Evolutionary conservation across 2,329 filamentous ascomycete genomes (phyloP).

Genomic region (Clarireedia paspali): DNA sequence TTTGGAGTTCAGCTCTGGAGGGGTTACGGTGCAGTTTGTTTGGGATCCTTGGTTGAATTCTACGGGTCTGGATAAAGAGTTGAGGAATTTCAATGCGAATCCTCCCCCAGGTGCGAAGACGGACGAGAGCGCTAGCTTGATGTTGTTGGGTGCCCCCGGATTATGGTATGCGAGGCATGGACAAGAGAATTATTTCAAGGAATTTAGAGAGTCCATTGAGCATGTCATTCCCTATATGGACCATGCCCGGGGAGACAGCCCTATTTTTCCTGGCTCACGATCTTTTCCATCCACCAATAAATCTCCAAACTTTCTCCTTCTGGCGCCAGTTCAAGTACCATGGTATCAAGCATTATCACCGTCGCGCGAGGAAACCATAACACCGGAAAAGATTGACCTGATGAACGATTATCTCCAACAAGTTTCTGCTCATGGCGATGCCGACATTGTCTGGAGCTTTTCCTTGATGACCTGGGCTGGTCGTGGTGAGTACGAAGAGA

Average conservation of each 20-base stretch:
- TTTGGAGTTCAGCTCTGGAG: slow-evolving; percentile 36
- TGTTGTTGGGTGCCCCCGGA: slow-evolving; percentile 46
- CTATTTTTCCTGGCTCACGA: slow-evolving; percentile 13
- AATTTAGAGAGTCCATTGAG: slow-evolving; percentile 40
- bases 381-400: slow-evolving; percentile 38
- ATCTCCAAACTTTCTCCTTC: slow-evolving; percentile 24
- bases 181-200: slow-evolving; percentile 35
- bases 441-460: slow-evolving; percentile 43
- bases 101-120: slow-evolving; percentile 7
- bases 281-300: slow-evolving; percentile 15
- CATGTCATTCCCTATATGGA: slow-evolving; percentile 35
- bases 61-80: slow-evolving; percentile 34
- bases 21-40: slow-evolving; percentile 45
- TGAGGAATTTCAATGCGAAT: slow-evolving; percentile 32
- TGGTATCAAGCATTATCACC: slow-evolving; percentile 25
- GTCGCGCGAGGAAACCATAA: slow-evolving; percentile 35
- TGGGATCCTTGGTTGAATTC: slow-evolving; percentile 58
- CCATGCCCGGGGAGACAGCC: slow-evolving; percentile 23
- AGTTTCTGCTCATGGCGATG: slow-evolving; percentile 33
- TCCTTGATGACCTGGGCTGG: slow-evolving; percentile 38
- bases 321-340: slow-evolving; percentile 30
- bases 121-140: slow-evolving; percentile 34
- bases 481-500: slow-evolving; percentile 34
- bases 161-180: slow-evolving; percentile 47
- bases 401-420: slow-evolving; percentile 46